Base-by-base conservation (phyloP, 257 asterid species). In the Jacaranda mimosifolia region DNA sequence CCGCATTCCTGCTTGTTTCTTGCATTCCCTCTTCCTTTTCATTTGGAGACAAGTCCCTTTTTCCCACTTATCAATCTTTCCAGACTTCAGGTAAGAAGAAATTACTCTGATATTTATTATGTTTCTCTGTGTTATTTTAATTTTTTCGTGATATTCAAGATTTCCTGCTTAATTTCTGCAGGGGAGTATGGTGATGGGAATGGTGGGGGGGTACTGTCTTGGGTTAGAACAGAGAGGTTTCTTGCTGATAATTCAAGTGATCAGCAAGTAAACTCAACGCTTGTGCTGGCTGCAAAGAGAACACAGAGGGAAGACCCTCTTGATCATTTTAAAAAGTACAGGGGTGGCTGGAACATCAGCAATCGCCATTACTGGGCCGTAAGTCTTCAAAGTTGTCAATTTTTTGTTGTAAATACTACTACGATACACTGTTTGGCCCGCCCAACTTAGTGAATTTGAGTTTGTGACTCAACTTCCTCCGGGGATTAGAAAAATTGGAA, bases 311-410 rank as follows among this genome's bases (percentile, higher is more conserved):
- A 82, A 85, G 97, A 92, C 59, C 98, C 98, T 63, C 79, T 91
- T 12, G 60, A 92, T 85, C 70, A 78, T 70, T 94, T 92, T 65
- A 60, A 81, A 21, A 87, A 57, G 63, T 94, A 94, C 74, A 77
- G 75, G 7, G 98, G 97, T 18, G 98, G 98, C 0, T 94, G 97
- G 98, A 94, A 94, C 74, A 92, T 94, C 63, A 92, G 94, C 36
- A 86, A 92, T 60, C 64, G 77, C 52, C 97, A 92, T 88, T 94
- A 94, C 87, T 94, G 98, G 98, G 94, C 94, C 83, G 98, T 94
- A 86, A 85, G 94, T 85, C 43, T 60, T 60, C 73, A 7, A 63
- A 42, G 10, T 45, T 71, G 19, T 43, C 9, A 38, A 8, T 19
- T 63, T 74, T 56, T 74, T 17, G 7, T 36, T 19, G 4, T 74